Conservation (phyloP, 1,284 basidiomycete species). For the Athelia sp. region DNA sequence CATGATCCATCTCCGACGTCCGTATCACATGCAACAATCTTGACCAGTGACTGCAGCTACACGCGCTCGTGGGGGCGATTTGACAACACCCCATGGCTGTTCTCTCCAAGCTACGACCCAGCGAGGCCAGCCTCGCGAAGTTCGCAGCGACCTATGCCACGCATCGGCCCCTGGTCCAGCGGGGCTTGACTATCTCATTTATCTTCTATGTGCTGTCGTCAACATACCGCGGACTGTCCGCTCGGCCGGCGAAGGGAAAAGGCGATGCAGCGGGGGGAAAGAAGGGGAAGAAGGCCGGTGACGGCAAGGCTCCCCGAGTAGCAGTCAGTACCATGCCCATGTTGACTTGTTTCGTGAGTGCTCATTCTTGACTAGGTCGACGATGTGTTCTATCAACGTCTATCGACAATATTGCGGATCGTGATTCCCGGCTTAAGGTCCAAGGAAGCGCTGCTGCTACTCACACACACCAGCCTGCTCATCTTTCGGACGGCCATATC, state of each 20-base stretch:
- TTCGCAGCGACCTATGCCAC: conserved; percentile 49
- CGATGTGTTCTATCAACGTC: conserved; percentile 82
- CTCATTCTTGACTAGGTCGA: conserved; percentile 59
- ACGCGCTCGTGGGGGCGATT: too few species aligned
- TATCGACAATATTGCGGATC: conserved; percentile 78
- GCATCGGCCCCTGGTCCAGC: conserved; percentile 69
- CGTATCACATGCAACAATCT: too few species aligned
- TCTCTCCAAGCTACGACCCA: conserved; percentile 13
- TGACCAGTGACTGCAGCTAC: too few species aligned
- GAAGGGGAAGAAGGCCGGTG: conserved; percentile 24
- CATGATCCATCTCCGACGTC: too few species aligned
- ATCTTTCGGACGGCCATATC: conserved; percentile 88
- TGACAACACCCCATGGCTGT: conserved; percentile 12
- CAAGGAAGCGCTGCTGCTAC: conserved; percentile 83
- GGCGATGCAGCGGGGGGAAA: conserved; percentile 26
- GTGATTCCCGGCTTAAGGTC: conserved; percentile 85
- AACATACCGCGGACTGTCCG: conserved; percentile 50
- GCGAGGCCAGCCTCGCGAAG: conserved; percentile 25
- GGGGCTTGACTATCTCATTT: conserved; percentile 58
- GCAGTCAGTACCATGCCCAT: conserved; percentile 43
- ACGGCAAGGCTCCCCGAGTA: conserved; percentile 50
- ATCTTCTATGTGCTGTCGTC: conserved; percentile 57
- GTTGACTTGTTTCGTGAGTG: neutral
- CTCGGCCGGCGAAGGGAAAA: conserved; percentile 27
- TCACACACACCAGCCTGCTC: conserved; percentile 85